Evolutionary conservation across 768 basidiomycete species (phyloP), one percentile per base, ranked within the genome.

Genomic region (Hericium coralloides): DNA sequence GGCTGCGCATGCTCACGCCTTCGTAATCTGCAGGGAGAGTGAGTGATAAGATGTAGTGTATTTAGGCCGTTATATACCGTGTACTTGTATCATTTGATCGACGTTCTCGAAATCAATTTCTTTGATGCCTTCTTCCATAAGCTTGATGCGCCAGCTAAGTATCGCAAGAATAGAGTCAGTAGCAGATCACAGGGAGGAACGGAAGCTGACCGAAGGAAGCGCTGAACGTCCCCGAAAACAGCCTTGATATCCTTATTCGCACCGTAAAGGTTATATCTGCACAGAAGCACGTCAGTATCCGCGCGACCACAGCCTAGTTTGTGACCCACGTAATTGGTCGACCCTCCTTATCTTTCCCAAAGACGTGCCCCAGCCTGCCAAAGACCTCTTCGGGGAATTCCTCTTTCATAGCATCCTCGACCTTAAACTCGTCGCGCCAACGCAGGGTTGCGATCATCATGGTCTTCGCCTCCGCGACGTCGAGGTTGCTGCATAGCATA

Each of bases 211-310:
- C 87, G 77, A 63, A 92, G 75, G 70, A 93, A 92, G 38, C 83
- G 78, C 53, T 82, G 76, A 17, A 87, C 78, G 64, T 93, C 88
- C 25, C 83, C 79, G 64, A 92, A 92, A n/a, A 86, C 83, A 10
- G 79, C 77, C 58, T 84, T 79, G 31, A 84, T 66, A 64, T 91
- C 80, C 49, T 81, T 71, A 58, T 80, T 80, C 12, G 77, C 85
- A 22, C 90, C 90, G 59, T 92, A 92, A 5, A 92, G 66, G 66
- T 92, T 92, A 65, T 91, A 91, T 1, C 87, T 90, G 53, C 37
- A 22, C 18, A 36, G 15, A n/a, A 23, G 26, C 31, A 37, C 26
- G 55, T 38, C 9, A 53, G 41, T 4, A 43, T 38, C 12, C 20
- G 20, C n/a, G 12, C 25, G 49, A 10, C 47, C 22, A 9, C 17